These are phyloP conservation scores for Cladophialophora bantiana DNA, from an alignment of 2,329 filamentous ascomycete species.

Conservation along the genomic window DNA sequence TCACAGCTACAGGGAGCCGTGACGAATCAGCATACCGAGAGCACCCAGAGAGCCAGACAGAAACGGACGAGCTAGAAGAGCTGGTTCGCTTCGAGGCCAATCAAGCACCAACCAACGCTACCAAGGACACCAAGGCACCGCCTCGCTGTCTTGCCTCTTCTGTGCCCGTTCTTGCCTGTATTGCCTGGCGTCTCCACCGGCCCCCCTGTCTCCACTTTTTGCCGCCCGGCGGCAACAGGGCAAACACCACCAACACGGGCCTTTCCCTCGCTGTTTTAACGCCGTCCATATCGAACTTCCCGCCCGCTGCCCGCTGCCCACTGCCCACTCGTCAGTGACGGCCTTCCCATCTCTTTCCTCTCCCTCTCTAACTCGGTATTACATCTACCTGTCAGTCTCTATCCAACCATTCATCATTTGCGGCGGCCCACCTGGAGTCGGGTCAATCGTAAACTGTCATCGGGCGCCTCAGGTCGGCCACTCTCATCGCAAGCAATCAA, in stretches of 20 bases:
- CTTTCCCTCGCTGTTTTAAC: slow-evolving; percentile 33
- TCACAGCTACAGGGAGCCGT: slow-evolving; percentile 27
- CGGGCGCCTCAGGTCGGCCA: slow-evolving; percentile 30
- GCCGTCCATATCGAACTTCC: slow-evolving; percentile 16
- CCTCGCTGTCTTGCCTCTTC: neutral
- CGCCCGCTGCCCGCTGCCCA: neutral
- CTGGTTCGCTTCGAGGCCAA: neutral
- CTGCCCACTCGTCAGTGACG: slow-evolving; percentile 6
- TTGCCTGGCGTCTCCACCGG: slow-evolving; percentile 11
- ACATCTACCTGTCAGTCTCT: slow-evolving; percentile 8
- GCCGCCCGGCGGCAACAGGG: slow-evolving; percentile 34
- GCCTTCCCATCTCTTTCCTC: slow-evolving; percentile 20
- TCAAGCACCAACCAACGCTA: slow-evolving; percentile 1
- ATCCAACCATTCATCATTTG: slow-evolving; percentile 25
- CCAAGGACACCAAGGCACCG: slow-evolving; percentile 8
- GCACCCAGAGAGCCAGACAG: neutral
- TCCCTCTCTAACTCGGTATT: slow-evolving; percentile 11
- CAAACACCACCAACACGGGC: slow-evolving; percentile 12
- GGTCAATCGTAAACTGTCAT: slow-evolving; percentile 19
- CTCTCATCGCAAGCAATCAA: slow-evolving; percentile 25
- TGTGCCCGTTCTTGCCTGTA: too few species aligned
- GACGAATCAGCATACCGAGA: slow-evolving; percentile 29
- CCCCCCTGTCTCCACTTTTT: slow-evolving; percentile 22
- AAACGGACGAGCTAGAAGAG: slow-evolving; percentile 22
- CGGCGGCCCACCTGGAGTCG: slow-evolving; percentile 16